Percentiles rank a stretch among this genome's conserved stretches.
Evolutionary conservation across 148 eudicot genomes (phyloP).

Genomic region (Arctostaphylos glauca): DNA sequence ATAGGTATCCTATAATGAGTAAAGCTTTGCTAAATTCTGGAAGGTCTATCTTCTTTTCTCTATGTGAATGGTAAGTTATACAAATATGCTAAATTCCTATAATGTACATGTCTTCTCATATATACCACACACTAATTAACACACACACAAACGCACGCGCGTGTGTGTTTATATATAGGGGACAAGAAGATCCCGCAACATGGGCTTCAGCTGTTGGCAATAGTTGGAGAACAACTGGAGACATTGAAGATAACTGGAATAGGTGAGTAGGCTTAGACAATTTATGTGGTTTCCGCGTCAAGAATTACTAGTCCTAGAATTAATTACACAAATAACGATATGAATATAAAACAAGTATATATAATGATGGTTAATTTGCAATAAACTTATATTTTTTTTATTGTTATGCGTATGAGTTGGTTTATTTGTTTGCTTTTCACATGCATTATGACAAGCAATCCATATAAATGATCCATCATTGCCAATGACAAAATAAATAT

Average conservation of each 20-base stretch:
- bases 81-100: not conserved
- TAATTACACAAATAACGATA: too few species aligned
- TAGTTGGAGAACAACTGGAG: constrained; percentile 94
- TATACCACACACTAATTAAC: not conserved
- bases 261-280: constrained; percentile 33
- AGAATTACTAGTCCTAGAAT: too few species aligned
- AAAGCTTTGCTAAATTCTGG: constrained; percentile 65
- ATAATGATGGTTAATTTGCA: too few species aligned
- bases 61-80: constrained; percentile 79
- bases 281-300: not conserved
- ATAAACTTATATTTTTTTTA: too few species aligned
- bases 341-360: too few species aligned
- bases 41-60: constrained; percentile 60
- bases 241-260: constrained; percentile 67
- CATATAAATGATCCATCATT: not conserved
- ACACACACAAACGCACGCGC: too few species aligned
- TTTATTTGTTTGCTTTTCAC: too few species aligned
- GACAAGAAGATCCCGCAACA: constrained; percentile 69
- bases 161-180: constrained; percentile 37
- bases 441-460: too few species aligned
- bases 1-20: constrained; percentile 74
- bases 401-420: too few species aligned
- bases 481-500: too few species aligned
- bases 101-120: not conserved
- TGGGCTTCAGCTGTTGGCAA: constrained; percentile 68